phyloP scores from a whole-genome alignment of 768 basidiomycete genomes.

The Crassisporium funariophilum region DNA sequence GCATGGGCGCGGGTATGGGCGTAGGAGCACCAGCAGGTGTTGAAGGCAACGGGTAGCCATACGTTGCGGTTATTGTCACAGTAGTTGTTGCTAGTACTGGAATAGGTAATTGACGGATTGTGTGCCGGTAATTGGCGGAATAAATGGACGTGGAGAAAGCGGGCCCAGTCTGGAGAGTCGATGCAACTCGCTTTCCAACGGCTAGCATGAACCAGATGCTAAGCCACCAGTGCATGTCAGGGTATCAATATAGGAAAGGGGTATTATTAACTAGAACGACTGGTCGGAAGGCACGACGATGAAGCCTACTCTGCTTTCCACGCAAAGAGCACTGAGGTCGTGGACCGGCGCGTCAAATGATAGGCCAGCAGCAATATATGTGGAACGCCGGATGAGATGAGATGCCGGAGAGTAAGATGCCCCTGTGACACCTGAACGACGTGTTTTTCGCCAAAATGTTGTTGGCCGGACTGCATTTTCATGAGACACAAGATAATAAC shows the following conservation, averaged over 20 bases:
- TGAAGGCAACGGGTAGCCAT: conserved; percentile 43
- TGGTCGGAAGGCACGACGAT: conserved; percentile 48
- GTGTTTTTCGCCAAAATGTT: conserved; percentile 79
- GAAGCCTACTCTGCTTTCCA: conserved; percentile 56
- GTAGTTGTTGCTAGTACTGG: conserved; percentile 1
- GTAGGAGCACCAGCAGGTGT: conserved; percentile 26
- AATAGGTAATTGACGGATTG: conserved; percentile 6
- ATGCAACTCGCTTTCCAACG: neutral
- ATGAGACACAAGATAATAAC: conserved; percentile 1
- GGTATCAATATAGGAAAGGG: neutral
- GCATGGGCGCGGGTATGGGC: neutral
- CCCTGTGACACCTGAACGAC: conserved; percentile 68
- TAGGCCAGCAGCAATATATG: conserved; percentile 79
- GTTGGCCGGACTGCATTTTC: conserved; percentile 66
- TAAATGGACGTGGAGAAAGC: neutral
- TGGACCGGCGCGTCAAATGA: conserved; percentile 60
- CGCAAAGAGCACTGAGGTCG: conserved; percentile 64
- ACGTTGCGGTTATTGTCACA: conserved; percentile 26
- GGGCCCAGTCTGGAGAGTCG: neutral
- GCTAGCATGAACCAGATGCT: neutral
- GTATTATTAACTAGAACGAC: conserved; percentile 21
- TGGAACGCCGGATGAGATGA: conserved; percentile 74
- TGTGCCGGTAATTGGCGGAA: neutral
- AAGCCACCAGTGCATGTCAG: neutral
- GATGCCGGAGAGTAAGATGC: conserved; percentile 74